Conservation (phyloP, 139 green algal genomes). For the Coccomyxa sp. region DNA sequence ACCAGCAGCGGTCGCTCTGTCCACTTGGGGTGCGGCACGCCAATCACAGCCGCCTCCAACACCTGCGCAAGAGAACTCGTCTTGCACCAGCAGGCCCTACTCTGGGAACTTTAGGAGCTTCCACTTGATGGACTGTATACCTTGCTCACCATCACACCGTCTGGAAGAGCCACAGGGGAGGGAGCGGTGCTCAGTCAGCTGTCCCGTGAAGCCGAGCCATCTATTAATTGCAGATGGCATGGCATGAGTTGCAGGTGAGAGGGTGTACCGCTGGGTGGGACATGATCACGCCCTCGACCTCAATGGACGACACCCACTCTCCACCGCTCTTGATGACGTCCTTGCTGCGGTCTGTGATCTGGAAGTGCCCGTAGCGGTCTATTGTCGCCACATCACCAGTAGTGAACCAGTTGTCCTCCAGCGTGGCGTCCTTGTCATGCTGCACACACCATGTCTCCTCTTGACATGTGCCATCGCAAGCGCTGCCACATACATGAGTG, state of each 20-base stretch:
- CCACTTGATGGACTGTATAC: too few relatives aligned
- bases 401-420: conserved; percentile 56
- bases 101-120: too few relatives aligned
- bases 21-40: conserved; percentile 63
- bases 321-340: conserved; percentile 83
- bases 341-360: conserved; percentile 58
- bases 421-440: background rate
- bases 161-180: too few relatives aligned
- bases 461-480: too few relatives aligned
- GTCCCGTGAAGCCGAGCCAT: too few relatives aligned
- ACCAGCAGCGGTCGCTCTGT: conserved; percentile 75
- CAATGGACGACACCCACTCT: conserved; percentile 65
- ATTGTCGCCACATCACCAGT: conserved; percentile 80
- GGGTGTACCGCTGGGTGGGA: conserved; percentile 35
- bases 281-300: conserved; percentile 53
- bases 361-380: conserved; percentile 60
- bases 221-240: too few relatives aligned
- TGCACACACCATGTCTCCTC: background rate
- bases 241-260: too few relatives aligned
- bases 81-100: too few relatives aligned
- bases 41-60: conserved; percentile 70
- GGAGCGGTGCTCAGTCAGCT: too few relatives aligned
- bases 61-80: conserved; percentile 27
- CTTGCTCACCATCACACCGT: too few relatives aligned
- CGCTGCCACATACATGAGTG: too few relatives aligned